These are phyloP conservation scores for Tricholoma sp. DNA, from an alignment of 768 basidiomycete genomes.

Conservation along the genomic window DNA sequence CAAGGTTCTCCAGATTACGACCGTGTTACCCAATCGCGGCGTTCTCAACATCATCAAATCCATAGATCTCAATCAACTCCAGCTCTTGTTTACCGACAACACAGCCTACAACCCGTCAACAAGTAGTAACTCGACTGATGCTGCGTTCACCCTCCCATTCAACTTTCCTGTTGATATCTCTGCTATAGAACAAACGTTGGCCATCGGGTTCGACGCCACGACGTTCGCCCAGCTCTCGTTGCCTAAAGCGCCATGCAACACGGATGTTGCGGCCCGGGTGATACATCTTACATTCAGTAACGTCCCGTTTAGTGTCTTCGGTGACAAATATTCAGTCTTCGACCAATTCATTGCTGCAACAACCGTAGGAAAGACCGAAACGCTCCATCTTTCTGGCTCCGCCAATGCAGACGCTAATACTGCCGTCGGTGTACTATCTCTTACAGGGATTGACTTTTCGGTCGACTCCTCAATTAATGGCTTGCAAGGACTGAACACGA, in stretches of 20 bases:
- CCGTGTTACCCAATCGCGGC: conserved; percentile 61
- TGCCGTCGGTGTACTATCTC: conserved; percentile 57
- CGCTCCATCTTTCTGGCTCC: conserved; percentile 47
- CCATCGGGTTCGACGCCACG: conserved; percentile 43
- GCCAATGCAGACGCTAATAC: conserved; percentile 57
- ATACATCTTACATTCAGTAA: conserved; percentile 56
- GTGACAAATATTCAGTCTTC: conserved; percentile 45
- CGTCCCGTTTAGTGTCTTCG: conserved; percentile 55
- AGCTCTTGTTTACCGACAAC: conserved; percentile 52
- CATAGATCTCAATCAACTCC: conserved; percentile 54
- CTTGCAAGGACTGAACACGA: conserved; percentile 57
- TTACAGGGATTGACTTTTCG: conserved; percentile 53
- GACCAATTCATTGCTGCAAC: conserved; percentile 59
- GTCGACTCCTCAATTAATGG: conserved; percentile 57
- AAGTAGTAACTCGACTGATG: conserved; percentile 55
- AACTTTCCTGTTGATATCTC: conserved; percentile 65
- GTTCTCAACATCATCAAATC: conserved; percentile 58
- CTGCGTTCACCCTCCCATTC: conserved; percentile 65
- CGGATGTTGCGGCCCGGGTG: conserved; percentile 57
- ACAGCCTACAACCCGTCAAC: conserved; percentile 55
- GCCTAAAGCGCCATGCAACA: conserved; percentile 50
- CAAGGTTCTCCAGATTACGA: conserved; percentile 51
- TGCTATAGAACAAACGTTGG: conserved; percentile 55
- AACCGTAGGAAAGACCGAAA: conserved; percentile 41
- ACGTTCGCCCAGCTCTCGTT: conserved; percentile 58